Conservation (phyloP, 176 grass and related monocot genomes). For the Elymus sibiricus region DNA sequence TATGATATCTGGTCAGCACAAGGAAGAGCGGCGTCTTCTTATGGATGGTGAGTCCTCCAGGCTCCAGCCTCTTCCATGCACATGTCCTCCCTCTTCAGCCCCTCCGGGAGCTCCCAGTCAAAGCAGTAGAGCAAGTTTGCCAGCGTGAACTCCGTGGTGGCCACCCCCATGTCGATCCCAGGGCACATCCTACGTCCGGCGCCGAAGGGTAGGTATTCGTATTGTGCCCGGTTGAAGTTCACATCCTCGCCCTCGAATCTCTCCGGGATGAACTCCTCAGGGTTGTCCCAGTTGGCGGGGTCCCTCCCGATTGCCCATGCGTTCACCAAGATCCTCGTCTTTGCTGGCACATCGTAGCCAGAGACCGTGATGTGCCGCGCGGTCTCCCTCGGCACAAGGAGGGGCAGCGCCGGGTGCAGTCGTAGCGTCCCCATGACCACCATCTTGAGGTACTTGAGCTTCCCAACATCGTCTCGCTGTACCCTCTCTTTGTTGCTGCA, state of each 20-base stretch:
- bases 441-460: constrained; percentile 16
- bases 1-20: not conserved
- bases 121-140: constrained; percentile 24
- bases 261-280: too few relatives aligned
- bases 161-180: not conserved
- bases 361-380: too few relatives aligned
- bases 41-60: not conserved
- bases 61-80: not conserved
- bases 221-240: constrained; percentile 5
- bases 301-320: too few relatives aligned
- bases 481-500: not conserved
- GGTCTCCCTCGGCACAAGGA: too few relatives aligned
- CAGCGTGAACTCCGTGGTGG: constrained; percentile 2
- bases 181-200: constrained; percentile 17
- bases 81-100: not conserved
- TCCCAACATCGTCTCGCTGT: not conserved
- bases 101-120: constrained; percentile 1
- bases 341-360: too few relatives aligned
- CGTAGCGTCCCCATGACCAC: not conserved
- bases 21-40: not conserved
- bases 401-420: too few relatives aligned
- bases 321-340: too few relatives aligned
- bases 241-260: too few relatives aligned
- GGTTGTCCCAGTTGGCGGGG: too few relatives aligned
- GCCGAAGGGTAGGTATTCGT: constrained; percentile 1